A percentile compares a stretch with the other conserved stretches of the same genome.
Conservation (phyloP, 1,284 basidiomycete species). For the Sporisorium reilianum region DNA sequence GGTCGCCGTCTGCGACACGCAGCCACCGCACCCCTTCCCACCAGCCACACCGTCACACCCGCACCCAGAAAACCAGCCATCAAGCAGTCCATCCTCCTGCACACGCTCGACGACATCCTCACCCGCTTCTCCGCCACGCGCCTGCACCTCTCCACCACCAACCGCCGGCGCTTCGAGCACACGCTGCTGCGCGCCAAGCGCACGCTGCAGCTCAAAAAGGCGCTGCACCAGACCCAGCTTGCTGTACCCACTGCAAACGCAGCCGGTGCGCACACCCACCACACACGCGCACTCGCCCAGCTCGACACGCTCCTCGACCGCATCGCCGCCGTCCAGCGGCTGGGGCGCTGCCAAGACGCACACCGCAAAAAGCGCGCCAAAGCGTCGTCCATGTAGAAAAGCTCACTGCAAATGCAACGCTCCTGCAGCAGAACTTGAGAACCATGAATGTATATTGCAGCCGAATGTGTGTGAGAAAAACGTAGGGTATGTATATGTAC, state of each 20-base stretch:
- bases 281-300: constrained; percentile 4
- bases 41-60: not conserved
- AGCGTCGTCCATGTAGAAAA: too few species aligned
- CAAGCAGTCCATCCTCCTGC: constrained; percentile 20
- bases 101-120: constrained; percentile 16
- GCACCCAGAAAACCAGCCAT: constrained; percentile 1
- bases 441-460: not conserved
- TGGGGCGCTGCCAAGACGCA: constrained; percentile 3
- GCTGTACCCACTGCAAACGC: too few species aligned
- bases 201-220: not conserved
- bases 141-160: constrained; percentile 23
- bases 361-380: not conserved
- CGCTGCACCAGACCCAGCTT: constrained; percentile 1
- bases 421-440: not conserved
- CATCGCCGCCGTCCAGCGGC: constrained; percentile 11
- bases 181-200: constrained; percentile 18
- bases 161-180: constrained; percentile 23
- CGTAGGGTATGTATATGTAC: not conserved
- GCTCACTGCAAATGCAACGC: too few species aligned
- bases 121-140: constrained; percentile 2
- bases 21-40: not conserved
- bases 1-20: constrained; percentile 20
- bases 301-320: constrained; percentile 4
- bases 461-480: not conserved
- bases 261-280: too few species aligned